Evolutionary conservation across 495 filamentous ascomycete genomes (phyloP).

Genomic region (Penicillium nucicola): DNA sequence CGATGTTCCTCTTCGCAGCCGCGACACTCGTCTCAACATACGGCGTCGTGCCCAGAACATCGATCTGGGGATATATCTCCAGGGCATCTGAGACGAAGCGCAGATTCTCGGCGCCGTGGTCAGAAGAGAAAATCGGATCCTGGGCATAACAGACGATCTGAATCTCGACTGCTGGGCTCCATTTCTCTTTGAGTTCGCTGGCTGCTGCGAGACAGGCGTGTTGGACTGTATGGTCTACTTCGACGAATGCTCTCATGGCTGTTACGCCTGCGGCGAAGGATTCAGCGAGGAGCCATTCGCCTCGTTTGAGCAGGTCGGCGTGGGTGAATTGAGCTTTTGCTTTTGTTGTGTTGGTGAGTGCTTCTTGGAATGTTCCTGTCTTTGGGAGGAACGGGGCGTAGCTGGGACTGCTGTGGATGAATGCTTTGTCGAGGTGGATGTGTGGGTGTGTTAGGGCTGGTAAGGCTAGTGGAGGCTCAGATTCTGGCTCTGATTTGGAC

Average conservation of each 20-base stretch:
- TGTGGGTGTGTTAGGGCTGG: slow-evolving; percentile 72
- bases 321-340: slow-evolving; percentile 62
- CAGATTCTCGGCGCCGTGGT: slow-evolving; percentile 44
- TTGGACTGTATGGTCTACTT: slow-evolving; percentile 63
- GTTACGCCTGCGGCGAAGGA: slow-evolving; percentile 67
- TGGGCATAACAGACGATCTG: slow-evolving; percentile 77
- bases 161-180: slow-evolving; percentile 51
- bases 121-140: slow-evolving; percentile 61
- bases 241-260: slow-evolving; percentile 69
- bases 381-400: slow-evolving; percentile 58
- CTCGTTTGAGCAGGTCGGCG: slow-evolving; percentile 59
- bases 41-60: slow-evolving; percentile 65
- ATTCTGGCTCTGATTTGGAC: too few species aligned
- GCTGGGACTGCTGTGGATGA: slow-evolving; percentile 55
- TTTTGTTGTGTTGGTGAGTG: slow-evolving; percentile 55
- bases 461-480: slow-evolving; percentile 22
- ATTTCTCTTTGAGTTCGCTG: slow-evolving; percentile 54
- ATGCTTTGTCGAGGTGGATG: slow-evolving; percentile 75
- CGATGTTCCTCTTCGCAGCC: slow-evolving; percentile 55
- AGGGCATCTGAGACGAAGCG: slow-evolving; percentile 49
- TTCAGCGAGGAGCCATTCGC: slow-evolving; percentile 63
- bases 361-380: slow-evolving; percentile 63
- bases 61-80: slow-evolving; percentile 35
- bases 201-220: slow-evolving; percentile 58
- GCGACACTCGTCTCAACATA: slow-evolving; percentile 60